phyloP scores from a whole-genome alignment of 192 early-diverging fungal genomes.

The Diversispora epigaea region DNA sequence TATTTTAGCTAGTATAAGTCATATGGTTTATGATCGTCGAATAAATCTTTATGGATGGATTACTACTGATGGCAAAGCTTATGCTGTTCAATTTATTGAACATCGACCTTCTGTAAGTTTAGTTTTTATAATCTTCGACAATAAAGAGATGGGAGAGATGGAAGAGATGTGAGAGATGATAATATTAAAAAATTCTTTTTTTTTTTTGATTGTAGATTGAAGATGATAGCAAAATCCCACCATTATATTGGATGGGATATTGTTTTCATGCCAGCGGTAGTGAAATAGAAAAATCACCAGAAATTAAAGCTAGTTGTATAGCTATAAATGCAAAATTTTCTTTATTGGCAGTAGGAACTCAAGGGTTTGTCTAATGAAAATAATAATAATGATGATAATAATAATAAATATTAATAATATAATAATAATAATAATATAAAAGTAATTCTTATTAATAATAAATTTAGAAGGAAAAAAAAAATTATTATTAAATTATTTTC shows the following conservation, averaged over 20 bases:
- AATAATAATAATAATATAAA: too few relatives aligned
- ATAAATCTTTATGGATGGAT: conserved; percentile 60
- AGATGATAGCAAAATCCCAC: background rate
- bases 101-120: conserved; percentile 34
- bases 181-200: too few relatives aligned
- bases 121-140: background rate
- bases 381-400: background rate
- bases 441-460: too few relatives aligned
- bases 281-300: conserved; percentile 39
- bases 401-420: too few relatives aligned
- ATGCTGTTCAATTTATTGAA: conserved; percentile 54
- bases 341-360: conserved; percentile 69
- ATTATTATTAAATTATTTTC: too few relatives aligned
- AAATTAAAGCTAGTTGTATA: conserved; percentile 51
- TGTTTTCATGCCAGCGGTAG: conserved; percentile 49
- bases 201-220: background rate
- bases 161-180: background rate
- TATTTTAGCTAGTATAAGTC: conserved; percentile 11
- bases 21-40: conserved; percentile 33
- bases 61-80: conserved; percentile 61
- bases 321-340: conserved; percentile 70
- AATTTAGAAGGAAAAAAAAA: too few relatives aligned
- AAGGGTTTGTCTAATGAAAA: conserved; percentile 43
- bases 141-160: background rate
- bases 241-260: conserved; percentile 47